Evolutionary conservation across 306 rosid species (phyloP).

Genomic region (Dalbergia oliveri): DNA sequence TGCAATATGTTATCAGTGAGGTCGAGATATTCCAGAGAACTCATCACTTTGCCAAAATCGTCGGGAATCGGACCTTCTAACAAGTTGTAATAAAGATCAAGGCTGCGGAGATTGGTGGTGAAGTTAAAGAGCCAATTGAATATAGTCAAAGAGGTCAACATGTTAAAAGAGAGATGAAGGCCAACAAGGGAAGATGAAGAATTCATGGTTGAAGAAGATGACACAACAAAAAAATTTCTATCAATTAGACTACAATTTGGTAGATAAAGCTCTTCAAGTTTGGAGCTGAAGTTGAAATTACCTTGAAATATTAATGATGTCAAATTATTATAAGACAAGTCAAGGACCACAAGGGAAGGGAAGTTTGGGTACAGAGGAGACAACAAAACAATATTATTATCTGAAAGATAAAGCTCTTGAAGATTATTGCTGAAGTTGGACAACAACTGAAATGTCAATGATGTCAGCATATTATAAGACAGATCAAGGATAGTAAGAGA

Average conservation of each 20-base stretch:
- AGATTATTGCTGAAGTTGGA: background rate
- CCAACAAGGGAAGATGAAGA: background rate
- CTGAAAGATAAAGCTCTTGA: background rate
- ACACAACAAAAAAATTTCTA: background rate
- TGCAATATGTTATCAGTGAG: background rate
- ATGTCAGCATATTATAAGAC: background rate
- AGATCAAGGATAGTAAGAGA: constrained; percentile 35
- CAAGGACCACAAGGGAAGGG: constrained; percentile 13
- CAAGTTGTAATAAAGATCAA: background rate
- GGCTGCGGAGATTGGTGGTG: background rate
- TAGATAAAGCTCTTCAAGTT: background rate
- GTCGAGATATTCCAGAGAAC: background rate
- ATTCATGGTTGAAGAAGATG: background rate
- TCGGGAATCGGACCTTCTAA: constrained; percentile 9
- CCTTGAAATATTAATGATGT: background rate
- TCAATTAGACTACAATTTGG: background rate
- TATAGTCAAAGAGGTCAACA: background rate
- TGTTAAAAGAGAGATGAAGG: background rate
- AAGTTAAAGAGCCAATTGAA: constrained; percentile 15
- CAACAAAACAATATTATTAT: background rate
- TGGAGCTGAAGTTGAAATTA: background rate
- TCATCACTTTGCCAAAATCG: constrained; percentile 4
- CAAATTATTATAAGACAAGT: background rate
- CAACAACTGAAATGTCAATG: background rate
- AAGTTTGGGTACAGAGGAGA: background rate